Conservation (phyloP, 306 rosid species). For the Castanopsis chinensis region DNA sequence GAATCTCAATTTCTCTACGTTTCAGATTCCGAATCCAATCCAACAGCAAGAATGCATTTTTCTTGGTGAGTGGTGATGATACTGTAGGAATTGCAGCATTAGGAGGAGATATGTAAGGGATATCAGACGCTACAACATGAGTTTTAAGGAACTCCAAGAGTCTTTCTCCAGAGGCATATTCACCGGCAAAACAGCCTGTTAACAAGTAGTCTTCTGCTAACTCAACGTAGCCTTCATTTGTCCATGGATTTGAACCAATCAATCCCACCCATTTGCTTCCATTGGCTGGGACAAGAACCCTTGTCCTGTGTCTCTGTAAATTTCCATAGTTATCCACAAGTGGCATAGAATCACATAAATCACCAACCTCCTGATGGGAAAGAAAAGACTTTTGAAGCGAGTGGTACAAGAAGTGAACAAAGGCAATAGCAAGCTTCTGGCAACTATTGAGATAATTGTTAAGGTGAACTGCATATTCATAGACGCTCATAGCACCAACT, state of each 20-base stretch:
- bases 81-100: conserved; percentile 44
- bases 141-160: conserved; percentile 41
- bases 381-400: conserved; percentile 25
- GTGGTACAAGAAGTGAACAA: conserved; percentile 59
- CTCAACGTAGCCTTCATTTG: conserved; percentile 46
- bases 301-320: not conserved
- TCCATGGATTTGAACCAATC: conserved; percentile 65
- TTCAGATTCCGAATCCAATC: conserved; percentile 52
- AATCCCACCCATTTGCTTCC: conserved; percentile 66
- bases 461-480: conserved; percentile 33
- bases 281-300: conserved; percentile 64
- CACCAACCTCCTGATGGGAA: conserved; percentile 4
- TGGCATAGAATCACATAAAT: conserved; percentile 43
- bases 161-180: not conserved
- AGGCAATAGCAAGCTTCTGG: conserved; percentile 30
- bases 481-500: conserved; percentile 11
- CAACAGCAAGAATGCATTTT: conserved; percentile 61
- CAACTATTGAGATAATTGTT: conserved; percentile 3
- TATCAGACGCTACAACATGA: conserved; percentile 48
- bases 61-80: conserved; percentile 46
- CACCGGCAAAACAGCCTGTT: conserved; percentile 33
- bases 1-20: conserved; percentile 1
- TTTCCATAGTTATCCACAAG: conserved; percentile 55
- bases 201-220: conserved; percentile 46
- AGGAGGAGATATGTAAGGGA: conserved; percentile 64